Evolutionary conservation across 805 yeast genomes (phyloP), one percentile per base, ranked within the genome.

Genomic region (Wickerhamiella domercqiae): DNA sequence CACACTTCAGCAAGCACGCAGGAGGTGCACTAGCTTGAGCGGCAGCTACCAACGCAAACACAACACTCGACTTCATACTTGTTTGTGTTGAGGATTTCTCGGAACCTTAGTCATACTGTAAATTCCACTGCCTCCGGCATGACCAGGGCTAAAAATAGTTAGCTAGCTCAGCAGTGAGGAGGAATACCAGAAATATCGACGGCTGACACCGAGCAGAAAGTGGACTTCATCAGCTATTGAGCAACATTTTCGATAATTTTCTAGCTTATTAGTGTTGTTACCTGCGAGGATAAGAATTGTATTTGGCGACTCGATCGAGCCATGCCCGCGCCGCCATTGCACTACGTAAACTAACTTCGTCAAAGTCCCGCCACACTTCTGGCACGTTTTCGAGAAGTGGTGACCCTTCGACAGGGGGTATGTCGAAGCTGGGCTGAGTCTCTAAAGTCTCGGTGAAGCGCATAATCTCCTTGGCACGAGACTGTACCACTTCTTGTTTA

Each of bases 1-100:
- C 87, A 70, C 94, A 83, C 29, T 94, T 93, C 57, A 84, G 66
- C 47, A 84, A 62, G 66, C 94, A 84, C 28, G 95, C 94, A 43
- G 95, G 94, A 36, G 94, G 90, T 39, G 87, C 35, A 17, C 33
- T 66, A 38, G 80, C 76, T 33, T 73, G 70, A 21, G 68, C 67
- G 22, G 65, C 51, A 18, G 69, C 61, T 26, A 56, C 63, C 20
- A 57, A 49, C 5, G 56, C 52, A 21, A 68, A 57, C 37, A 67
- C 63, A 41, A 64, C 43, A 17, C 54, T 38, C 30, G 56, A 34
- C 35, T 42, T 40, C 50, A 45, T 47, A 38, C 16, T 26, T 26
- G 22, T 35, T 14, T 40, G 28, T 21, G 11, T 9, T 29, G 16
- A 18, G 9, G 17, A n/a, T 29, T 7, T 13, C 13, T 24, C 26